Evolutionary conservation across 2,329 filamentous ascomycete genomes (phyloP).

Genomic region (Albifimbria verrucaria): DNA sequence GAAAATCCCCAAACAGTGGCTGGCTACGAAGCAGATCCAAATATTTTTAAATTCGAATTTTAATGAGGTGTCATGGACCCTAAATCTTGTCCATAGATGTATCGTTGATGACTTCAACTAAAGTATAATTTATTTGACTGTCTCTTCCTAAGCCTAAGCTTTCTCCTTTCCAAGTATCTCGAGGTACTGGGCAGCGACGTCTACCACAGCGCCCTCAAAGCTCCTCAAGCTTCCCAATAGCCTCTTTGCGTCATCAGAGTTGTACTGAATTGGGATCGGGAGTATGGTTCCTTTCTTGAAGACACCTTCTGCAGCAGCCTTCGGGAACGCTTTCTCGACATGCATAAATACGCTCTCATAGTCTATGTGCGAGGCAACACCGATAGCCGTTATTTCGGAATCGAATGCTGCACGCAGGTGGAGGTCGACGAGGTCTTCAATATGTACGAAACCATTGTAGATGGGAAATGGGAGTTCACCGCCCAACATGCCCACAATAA

Average conservation of each 20-base stretch:
- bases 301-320: neutral
- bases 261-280: neutral
- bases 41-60: too few species aligned
- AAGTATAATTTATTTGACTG: too few species aligned
- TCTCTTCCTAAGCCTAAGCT: too few species aligned
- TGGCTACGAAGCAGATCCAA: too few species aligned
- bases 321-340: neutral
- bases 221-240: neutral
- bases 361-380: neutral
- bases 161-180: too few species aligned
- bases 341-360: neutral
- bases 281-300: neutral
- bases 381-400: neutral
- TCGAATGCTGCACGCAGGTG: neutral
- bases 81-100: too few species aligned
- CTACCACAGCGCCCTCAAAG: neutral
- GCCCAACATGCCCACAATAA: neutral
- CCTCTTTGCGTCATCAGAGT: neutral
- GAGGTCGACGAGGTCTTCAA: neutral
- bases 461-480: neutral
- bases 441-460: neutral
- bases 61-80: too few species aligned
- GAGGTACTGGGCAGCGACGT: neutral
- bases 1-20: too few species aligned
- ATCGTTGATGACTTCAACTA: too few species aligned